Percentiles rank a stretch among this genome's conserved stretches.
These are phyloP conservation scores for Colletotrichum cordylinicola DNA, from an alignment of 2,329 filamentous ascomycete species.

Conservation along the genomic window DNA sequence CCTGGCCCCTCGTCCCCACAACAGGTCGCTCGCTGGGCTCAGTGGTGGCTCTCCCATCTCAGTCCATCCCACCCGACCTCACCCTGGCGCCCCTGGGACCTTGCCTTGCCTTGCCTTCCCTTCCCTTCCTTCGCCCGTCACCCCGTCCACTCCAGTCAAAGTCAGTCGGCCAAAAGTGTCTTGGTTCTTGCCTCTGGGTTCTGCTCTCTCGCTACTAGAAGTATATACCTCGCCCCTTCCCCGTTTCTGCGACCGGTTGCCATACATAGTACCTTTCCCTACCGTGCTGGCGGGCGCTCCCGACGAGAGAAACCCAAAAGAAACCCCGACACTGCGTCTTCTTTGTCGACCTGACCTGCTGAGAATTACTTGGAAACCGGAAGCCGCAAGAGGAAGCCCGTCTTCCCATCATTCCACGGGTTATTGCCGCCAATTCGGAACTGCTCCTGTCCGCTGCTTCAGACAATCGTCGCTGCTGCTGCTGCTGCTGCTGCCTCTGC, in stretches of 20 bases:
- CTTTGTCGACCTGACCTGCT: conserved; percentile 2
- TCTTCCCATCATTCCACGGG: not conserved
- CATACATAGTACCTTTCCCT: not conserved
- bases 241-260: conserved; percentile 4
- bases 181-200: not conserved
- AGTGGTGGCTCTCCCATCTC: not conserved
- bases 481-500: not conserved
- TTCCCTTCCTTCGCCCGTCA: not conserved
- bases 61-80: not conserved
- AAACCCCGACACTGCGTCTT: not conserved
- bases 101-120: not conserved
- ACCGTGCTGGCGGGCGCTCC: conserved; percentile 21
- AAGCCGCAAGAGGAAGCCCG: not conserved
- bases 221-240: conserved; percentile 21
- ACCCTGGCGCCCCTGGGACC: not conserved
- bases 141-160: not conserved
- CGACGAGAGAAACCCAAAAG: conserved; percentile 15
- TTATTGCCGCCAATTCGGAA: not conserved
- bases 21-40: not conserved
- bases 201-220: not conserved
- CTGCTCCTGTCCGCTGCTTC: not conserved
- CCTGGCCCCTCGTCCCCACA: not conserved
- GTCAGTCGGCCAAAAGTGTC: not conserved
- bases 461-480: not conserved
- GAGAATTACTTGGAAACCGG: not conserved